These are phyloP conservation scores for Zygotorulaspora florentina DNA, from an alignment of 805 yeast species.

Conservation along the genomic window DNA sequence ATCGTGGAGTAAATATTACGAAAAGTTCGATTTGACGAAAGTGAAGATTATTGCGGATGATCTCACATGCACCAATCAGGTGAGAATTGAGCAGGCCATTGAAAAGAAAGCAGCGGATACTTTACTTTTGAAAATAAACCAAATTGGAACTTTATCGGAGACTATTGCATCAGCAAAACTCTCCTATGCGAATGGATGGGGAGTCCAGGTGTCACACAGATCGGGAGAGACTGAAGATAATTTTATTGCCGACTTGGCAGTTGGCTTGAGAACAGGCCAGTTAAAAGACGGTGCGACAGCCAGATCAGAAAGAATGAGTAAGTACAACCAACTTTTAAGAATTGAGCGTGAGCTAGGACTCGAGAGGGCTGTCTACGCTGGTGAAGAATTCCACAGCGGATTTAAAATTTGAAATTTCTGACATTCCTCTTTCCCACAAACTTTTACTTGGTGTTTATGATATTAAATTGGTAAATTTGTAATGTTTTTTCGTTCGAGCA, in stretches of 20 bases:
- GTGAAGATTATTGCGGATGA: conserved; percentile 90
- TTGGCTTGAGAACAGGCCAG: conserved; percentile 92
- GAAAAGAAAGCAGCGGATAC: conserved; percentile 86
- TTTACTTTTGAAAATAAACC: conserved; percentile 87
- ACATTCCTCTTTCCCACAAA: too few relatives aligned
- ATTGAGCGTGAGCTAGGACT: conserved; percentile 93
- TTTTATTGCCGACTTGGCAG: conserved; percentile 86
- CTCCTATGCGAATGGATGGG: conserved; percentile 89
- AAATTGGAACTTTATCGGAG: conserved; percentile 87
- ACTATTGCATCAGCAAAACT: conserved; percentile 87
- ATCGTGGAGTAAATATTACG: conserved; percentile 77
- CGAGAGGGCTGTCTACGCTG: conserved; percentile 80
- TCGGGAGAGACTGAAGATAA: conserved; percentile 97
- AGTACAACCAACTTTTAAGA: conserved; percentile 89
- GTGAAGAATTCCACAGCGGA: conserved; percentile 61
- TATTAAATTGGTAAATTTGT: too few relatives aligned
- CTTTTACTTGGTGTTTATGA: too few relatives aligned
- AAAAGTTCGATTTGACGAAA: conserved; percentile 40
- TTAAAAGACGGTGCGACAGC: conserved; percentile 97
- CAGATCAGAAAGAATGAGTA: conserved; percentile 94
- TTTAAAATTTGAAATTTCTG: background rate
- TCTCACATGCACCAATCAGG: conserved; percentile 90
- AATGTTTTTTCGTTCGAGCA: too few relatives aligned
- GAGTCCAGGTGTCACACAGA: conserved; percentile 97
- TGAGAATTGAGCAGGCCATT: conserved; percentile 81